These are phyloP conservation scores for Mortierella sp. DNA, from an alignment of 371 early-diverging fungal species.

Conservation along the genomic window DNA sequence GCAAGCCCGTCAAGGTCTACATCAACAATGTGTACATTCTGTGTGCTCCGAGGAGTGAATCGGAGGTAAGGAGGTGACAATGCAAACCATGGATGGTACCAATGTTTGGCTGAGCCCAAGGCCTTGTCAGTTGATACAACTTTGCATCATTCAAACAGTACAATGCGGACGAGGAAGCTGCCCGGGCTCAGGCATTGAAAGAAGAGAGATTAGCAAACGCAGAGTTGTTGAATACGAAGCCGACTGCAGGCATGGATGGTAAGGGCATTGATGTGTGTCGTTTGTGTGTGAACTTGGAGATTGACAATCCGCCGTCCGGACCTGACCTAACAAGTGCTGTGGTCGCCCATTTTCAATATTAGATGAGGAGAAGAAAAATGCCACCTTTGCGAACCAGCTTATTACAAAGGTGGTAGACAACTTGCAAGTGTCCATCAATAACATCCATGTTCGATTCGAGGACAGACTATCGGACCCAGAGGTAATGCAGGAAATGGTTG, in stretches of 20 bases:
- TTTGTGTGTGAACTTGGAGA: no score
- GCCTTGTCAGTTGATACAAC: not conserved
- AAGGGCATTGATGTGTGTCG: slow-evolving; percentile 1
- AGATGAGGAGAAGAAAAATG: slow-evolving; percentile 74
- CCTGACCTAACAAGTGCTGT: not conserved
- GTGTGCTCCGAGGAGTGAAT: slow-evolving; percentile 84
- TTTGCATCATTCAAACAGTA: slow-evolving; percentile 47
- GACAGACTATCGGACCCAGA: slow-evolving; percentile 82
- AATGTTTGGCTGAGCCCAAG: not conserved
- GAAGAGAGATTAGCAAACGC: slow-evolving; percentile 85
- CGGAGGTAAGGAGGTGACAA: slow-evolving; percentile 60
- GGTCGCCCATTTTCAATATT: not conserved
- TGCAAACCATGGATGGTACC: not conserved
- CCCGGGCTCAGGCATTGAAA: slow-evolving; percentile 83
- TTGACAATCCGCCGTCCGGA: no score
- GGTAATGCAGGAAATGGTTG: slow-evolving; percentile 13
- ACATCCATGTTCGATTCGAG: slow-evolving; percentile 96
- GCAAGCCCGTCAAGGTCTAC: slow-evolving; percentile 87
- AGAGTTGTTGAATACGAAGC: slow-evolving; percentile 69
- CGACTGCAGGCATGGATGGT: slow-evolving; percentile 56
- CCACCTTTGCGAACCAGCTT: slow-evolving; percentile 85
- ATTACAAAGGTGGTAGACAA: slow-evolving; percentile 96
- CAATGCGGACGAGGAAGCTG: slow-evolving; percentile 86
- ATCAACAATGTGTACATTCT: slow-evolving; percentile 91
- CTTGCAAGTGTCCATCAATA: slow-evolving; percentile 92